Percentiles rank a stretch among this genome's conserved stretches.
phyloP scores from a whole-genome alignment of 1,284 basidiomycete species.

The Sutorius eximius region DNA sequence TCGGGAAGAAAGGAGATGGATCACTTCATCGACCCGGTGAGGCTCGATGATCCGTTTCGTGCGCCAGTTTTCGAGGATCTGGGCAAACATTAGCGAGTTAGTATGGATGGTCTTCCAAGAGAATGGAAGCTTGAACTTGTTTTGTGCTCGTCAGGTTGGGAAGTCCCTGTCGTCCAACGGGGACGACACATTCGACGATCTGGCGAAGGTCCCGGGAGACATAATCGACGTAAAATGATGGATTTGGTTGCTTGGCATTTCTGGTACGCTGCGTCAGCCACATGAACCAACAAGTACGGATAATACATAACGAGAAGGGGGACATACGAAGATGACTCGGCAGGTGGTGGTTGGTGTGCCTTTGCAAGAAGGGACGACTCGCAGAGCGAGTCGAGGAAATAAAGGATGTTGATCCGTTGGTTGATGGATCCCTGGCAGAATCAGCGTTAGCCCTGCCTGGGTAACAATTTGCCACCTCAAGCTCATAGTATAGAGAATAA shows the following conservation, averaged over 20 bases:
- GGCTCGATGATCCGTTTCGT: conserved; percentile 82
- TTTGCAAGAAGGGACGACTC: conserved; percentile 73
- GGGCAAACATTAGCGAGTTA: not conserved
- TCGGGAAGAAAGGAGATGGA: conserved; percentile 50
- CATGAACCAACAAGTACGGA: no score
- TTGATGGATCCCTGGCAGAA: conserved; percentile 76
- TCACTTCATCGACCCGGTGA: conserved; percentile 67
- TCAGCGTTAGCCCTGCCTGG: not conserved
- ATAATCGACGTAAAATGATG: conserved; percentile 69
- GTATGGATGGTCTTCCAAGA: not conserved
- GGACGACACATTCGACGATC: conserved; percentile 83
- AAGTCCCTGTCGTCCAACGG: conserved; percentile 76
- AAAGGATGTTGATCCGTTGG: conserved; percentile 88
- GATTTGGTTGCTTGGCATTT: conserved; percentile 16
- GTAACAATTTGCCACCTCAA: not conserved
- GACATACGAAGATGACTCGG: conserved; percentile 20
- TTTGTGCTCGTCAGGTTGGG: conserved; percentile 83
- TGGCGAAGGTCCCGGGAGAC: conserved; percentile 71
- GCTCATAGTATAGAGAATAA: not conserved
- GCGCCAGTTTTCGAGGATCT: conserved; percentile 89
- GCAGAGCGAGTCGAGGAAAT: conserved; percentile 87
- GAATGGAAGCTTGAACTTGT: conserved; percentile 54
- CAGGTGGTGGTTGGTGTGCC: conserved; percentile 39
- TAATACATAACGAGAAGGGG: not conserved
- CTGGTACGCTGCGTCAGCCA: not conserved